Base-by-base conservation (phyloP, 306 rosid genomes). In the Dicorynia guianensis region DNA sequence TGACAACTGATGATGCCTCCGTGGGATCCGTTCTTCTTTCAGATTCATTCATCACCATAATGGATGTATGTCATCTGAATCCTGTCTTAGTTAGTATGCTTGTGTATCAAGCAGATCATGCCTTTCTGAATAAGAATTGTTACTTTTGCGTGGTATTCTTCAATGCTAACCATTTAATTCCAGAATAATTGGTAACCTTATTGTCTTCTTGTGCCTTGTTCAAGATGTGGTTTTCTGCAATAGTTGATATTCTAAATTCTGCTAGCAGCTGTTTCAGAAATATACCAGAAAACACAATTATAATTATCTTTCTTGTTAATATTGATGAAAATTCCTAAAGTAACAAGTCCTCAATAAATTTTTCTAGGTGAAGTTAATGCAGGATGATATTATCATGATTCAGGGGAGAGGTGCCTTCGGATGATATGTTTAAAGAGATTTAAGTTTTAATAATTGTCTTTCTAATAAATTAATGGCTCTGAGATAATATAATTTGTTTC, bases 1-100 rank as follows among this genome's bases (percentile, higher is more conserved):
- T 95, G 86, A 92, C 96, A 59, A 92, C 92, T 15, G 97, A 87
- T 82, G 87, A 87, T 83, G 92, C 93, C 78, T 82, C 96, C 39
- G 88, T 95, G 72, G 99, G 96, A 83, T 83, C 96, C 14, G 90
- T 93, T 76, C 85, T 92, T 79, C 91, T 95, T 79, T 78, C 99
- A 65, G 97, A 92, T 77, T 86, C 97, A 10, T 86, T 79, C 70
- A 90, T 95, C 76, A 95, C 99, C 48, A 79, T 95, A 82, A 92
- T 95, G 91, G 99, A 95, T 88, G 99, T 95, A 95, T 75, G 97
- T 76, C 79, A 61, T 81, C 87, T 71, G 73, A 25, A 71, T 47
- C 54, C 49, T 20, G 54, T 67, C 77, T 60, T 58, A 58, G 57
- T 66, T 69, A 69, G 25, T 25, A 38, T 66, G 40, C 54, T 12